Evolutionary conservation across 768 basidiomycete genomes (phyloP).

Genomic region (Rubroboletus satanas): DNA sequence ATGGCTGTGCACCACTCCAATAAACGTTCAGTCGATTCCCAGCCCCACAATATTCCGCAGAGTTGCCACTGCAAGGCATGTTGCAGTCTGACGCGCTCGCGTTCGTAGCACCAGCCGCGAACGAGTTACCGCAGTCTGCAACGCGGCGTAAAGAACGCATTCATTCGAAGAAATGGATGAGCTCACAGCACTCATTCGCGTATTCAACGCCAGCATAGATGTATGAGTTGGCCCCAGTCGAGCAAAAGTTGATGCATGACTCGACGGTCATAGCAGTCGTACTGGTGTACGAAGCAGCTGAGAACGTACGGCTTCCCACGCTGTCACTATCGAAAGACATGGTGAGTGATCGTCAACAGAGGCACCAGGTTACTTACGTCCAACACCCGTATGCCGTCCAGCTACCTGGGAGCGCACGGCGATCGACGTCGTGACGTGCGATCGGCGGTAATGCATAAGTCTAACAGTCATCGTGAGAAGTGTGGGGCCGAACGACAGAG

Average conservation of each 20-base stretch:
- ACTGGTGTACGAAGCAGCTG: conserved; percentile 42
- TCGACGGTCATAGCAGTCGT: conserved; percentile 60
- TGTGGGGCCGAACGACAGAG: background rate
- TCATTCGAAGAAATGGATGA: background rate
- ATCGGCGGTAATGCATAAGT: conserved; percentile 2
- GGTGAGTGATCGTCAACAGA: conserved; percentile 9
- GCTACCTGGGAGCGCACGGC: conserved; percentile 41
- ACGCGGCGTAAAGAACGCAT: background rate
- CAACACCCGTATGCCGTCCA: conserved; percentile 64
- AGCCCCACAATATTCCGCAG: conserved; percentile 58
- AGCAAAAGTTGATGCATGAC: conserved; percentile 44
- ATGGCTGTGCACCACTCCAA: conserved; percentile 48
- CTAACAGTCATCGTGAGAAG: conserved; percentile 10
- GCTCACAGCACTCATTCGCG: conserved; percentile 59
- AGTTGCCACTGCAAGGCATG: conserved; percentile 57
- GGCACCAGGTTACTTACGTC: conserved; percentile 39
- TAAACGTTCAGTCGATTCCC: conserved; percentile 58
- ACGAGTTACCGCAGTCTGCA: conserved; percentile 60
- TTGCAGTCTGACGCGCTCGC: conserved; percentile 53
- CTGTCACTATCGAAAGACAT: conserved; percentile 44
- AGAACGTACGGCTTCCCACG: conserved; percentile 54
- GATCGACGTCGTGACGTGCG: conserved; percentile 4
- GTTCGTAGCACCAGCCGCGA: conserved; percentile 44
- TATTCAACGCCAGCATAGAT: conserved; percentile 72
- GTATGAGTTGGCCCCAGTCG: conserved; percentile 35